Percentiles rank a stretch among this genome's conserved stretches.
Conservation (phyloP, 345 rosid genomes). For the Camelina neglecta region DNA sequence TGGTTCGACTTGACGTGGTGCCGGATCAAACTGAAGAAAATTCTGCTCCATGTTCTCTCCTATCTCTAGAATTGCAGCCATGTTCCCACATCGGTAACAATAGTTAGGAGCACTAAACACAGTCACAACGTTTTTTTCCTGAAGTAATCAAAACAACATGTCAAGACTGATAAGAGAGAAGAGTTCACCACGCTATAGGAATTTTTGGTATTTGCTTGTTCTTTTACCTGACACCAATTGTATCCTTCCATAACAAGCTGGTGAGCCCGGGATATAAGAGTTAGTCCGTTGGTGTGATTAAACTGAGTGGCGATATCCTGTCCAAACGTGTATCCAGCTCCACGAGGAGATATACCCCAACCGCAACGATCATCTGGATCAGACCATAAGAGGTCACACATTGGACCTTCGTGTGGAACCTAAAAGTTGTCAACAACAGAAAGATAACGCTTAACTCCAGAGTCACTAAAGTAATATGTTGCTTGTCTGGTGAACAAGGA, state of each 20-base stretch:
- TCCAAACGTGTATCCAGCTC: constrained; percentile 55
- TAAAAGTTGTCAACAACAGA: constrained; percentile 25
- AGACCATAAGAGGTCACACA: constrained; percentile 95
- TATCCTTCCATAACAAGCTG: constrained; percentile 95
- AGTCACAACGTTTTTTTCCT: constrained; percentile 87
- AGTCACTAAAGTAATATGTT: background rate
- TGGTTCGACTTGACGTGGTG: constrained; percentile 89
- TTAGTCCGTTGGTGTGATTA: constrained; percentile 83
- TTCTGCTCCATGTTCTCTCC: constrained; percentile 96
- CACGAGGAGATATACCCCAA: constrained; percentile 93
- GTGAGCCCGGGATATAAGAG: constrained; percentile 83
- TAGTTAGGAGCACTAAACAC: constrained; percentile 28
- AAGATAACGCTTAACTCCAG: background rate
- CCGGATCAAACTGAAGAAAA: constrained; percentile 90
- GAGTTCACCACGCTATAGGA: background rate
- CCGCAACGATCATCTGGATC: constrained; percentile 95
- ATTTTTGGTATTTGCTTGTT: background rate
- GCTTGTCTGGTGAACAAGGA: background rate
- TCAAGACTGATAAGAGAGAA: background rate
- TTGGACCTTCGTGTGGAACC: constrained; percentile 97
- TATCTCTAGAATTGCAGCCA: constrained; percentile 95
- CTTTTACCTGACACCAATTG: constrained; percentile 87
- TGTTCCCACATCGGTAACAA: constrained; percentile 76
- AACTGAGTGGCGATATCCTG: constrained; percentile 81
- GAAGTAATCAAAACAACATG: background rate